These are phyloP conservation scores for Claviceps pazoutovae DNA, from an alignment of 2,329 filamentous ascomycete species.

Conservation along the genomic window DNA sequence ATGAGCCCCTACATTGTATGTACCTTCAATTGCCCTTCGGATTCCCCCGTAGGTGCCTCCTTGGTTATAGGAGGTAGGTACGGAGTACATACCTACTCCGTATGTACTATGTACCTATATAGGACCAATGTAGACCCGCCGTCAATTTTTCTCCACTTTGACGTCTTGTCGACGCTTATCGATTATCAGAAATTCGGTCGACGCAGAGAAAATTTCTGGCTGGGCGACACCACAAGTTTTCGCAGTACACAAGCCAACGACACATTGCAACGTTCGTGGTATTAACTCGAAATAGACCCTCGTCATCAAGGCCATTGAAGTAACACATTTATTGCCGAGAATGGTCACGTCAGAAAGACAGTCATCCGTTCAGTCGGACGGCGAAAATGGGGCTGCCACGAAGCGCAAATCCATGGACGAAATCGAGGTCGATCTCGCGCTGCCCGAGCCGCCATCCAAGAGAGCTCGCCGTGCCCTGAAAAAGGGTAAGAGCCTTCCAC, in stretches of 20 bases:
- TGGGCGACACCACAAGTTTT: background rate
- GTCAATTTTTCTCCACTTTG: too few relatives aligned
- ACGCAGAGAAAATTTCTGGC: background rate
- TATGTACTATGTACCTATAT: too few relatives aligned
- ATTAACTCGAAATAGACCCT: too few relatives aligned
- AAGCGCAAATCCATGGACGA: slow-evolving; percentile 64
- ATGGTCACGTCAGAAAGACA: slow-evolving; percentile 8
- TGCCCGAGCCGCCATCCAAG: slow-evolving; percentile 92
- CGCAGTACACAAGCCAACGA: background rate
- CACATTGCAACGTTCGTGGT: background rate
- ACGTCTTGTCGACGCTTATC: background rate
- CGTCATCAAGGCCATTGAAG: background rate
- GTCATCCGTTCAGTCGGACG: slow-evolving; percentile 2
- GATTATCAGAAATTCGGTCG: background rate
- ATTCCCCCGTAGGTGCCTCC: too few relatives aligned
- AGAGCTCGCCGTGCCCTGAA: slow-evolving; percentile 82
- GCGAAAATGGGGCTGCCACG: slow-evolving; percentile 11
- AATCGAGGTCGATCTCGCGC: slow-evolving; percentile 76
- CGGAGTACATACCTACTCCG: too few relatives aligned
- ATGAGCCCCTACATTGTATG: too few relatives aligned
- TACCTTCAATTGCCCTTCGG: too few relatives aligned
- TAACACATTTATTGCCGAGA: background rate
- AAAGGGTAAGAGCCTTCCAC: slow-evolving; percentile 53
- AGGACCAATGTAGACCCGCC: too few relatives aligned
- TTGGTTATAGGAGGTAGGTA: too few relatives aligned